Base-by-base conservation (phyloP, 2,329 filamentous ascomycete genomes). In the Grosmannia penicillata region DNA sequence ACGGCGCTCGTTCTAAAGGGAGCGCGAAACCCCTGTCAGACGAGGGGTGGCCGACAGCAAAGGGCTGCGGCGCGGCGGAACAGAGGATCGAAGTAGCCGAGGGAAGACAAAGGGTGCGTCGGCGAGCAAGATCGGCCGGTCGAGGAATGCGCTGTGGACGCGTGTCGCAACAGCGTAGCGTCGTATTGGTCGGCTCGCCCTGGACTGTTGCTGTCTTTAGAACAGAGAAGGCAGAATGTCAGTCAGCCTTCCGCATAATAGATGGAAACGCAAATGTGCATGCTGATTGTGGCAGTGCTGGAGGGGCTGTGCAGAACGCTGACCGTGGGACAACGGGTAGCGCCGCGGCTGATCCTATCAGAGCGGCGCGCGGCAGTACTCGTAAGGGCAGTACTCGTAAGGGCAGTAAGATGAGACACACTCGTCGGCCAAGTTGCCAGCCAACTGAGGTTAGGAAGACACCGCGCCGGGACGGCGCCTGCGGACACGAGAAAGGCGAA, bases 201-300 rank as follows among this genome's bases (percentile, higher is more conserved):
- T n/a, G n/a, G n/a, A n/a, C n/a, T 21, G 37, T 38, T 56, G 40
- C 54, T 52, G 52, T 56, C 47, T 55, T 55, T 55, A 55, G 18
- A 27, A 39, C 18, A 32, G 35, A 34, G 58, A 52, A 65, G 62
- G 63, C 62, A 65, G 60, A 61, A 53, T 59, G 48, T 51, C 49
- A 62, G 57, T 63, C 60, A 62, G 61, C 61, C 61, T 62, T 56
- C 47, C 54, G 43, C 41, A 44, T 36, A n/a, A n/a, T n/a, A 37
- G 31, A 25, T 26, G 24, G n/a, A 26, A 30, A 28, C n/a, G 33
- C 15, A 31, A 33, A 33, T 18, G 55, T 55, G 51, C 55, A 33
- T 24, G 26, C 11, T 34, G 36, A 39, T 55, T 49, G 58, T 59
- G 57, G 57, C 61, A 51, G 49, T 56, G 53, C 51, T 47, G 51